Evolutionary conservation across 2,329 filamentous ascomycete genomes (phyloP), one percentile per base, ranked within the genome.

Genomic region (Phaeosphaeriaceae sp.): DNA sequence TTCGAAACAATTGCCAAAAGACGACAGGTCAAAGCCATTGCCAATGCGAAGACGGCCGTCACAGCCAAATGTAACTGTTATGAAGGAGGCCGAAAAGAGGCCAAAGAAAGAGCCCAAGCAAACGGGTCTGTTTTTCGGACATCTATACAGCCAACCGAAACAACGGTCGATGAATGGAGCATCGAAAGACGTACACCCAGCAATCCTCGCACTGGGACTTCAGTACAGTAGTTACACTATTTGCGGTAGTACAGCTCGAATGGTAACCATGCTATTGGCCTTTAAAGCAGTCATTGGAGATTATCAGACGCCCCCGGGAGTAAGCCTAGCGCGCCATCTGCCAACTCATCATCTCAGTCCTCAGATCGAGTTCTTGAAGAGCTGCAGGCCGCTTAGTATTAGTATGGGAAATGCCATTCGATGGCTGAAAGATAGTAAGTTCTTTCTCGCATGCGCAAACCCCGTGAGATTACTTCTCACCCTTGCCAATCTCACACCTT

Each of bases 321-420:
- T 87, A 49, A 92, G 92, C 33, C 83, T 99, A 34, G 89, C 92
- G 16, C 87, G 94, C 28, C 92, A 99, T 77, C 87, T 99, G 64
- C 94, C 91, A 26, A 89, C 90, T 9, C 91, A 97, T 74, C 87
- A 91, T 57, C 85, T 99, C 51, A 94, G 92, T 66, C 90, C 92
- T 30, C 94, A 99, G 75, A 97, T 99, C 67, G 92, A 95, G 58
- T 97, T 95, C 69, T 83, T 99, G 52, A 90, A 90, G 52, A 91
- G 91, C 60, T 97, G 92, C 68, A 87, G 94, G n/a, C 92, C 94
- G 28, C 89, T 99, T 76, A 95, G 90, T 60, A 94, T 96, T 74
- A 91, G 90, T 54, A 96, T 97, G 87, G 94, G 94, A 52, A 99
- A 97, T 72, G 92, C 92, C 29, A 96, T 99, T 69, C 86, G 94